A percentile compares a stretch with the other conserved stretches of the same genome.
Evolutionary conservation across 192 early-diverging fungal species (phyloP).

Genomic region (Pilobolus umbonatus): DNA sequence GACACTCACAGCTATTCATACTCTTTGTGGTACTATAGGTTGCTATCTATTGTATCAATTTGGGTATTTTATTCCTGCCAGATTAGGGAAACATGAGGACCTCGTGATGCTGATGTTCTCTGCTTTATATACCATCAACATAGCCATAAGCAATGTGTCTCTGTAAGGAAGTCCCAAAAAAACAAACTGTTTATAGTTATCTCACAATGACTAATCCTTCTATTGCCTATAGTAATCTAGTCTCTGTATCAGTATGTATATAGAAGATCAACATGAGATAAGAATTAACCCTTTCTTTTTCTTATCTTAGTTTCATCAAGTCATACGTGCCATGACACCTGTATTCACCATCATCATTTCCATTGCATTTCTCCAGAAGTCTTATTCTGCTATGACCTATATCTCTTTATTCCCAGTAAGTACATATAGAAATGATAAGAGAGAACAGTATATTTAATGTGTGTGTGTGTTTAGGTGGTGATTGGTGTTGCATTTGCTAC

Average conservation of each 20-base stretch:
- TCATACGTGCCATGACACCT: constrained; percentile 63
- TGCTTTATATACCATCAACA: constrained; percentile 69
- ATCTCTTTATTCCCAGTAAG: constrained; percentile 42
- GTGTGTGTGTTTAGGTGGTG: constrained; percentile 36
- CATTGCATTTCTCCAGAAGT: constrained; percentile 28
- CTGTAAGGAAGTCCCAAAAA: constrained; percentile 36
- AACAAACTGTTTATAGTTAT: neutral
- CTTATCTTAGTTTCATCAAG: constrained; percentile 57
- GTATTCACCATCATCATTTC: constrained; percentile 58
- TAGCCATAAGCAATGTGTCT: constrained; percentile 65
- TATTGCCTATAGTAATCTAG: constrained; percentile 4
- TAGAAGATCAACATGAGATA: neutral
- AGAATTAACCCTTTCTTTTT: neutral
- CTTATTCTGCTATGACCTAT: constrained; percentile 38
- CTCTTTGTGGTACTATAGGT: constrained; percentile 52
- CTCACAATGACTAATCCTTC: too few species aligned
- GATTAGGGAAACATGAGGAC: constrained; percentile 36
- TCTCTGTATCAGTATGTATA: constrained; percentile 15
- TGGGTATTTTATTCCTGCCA: constrained; percentile 35
- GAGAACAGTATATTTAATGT: neutral
- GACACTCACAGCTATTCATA: constrained; percentile 69
- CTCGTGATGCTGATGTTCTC: constrained; percentile 57
- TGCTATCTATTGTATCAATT: constrained; percentile 32
- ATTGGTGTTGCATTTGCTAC: constrained; percentile 69
- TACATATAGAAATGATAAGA: constrained; percentile 12